Percentiles rank a stretch among this genome's conserved stretches.
These are phyloP conservation scores for Arthrinium phaeospermum DNA, from an alignment of 2,329 filamentous ascomycete species.

Conservation along the genomic window DNA sequence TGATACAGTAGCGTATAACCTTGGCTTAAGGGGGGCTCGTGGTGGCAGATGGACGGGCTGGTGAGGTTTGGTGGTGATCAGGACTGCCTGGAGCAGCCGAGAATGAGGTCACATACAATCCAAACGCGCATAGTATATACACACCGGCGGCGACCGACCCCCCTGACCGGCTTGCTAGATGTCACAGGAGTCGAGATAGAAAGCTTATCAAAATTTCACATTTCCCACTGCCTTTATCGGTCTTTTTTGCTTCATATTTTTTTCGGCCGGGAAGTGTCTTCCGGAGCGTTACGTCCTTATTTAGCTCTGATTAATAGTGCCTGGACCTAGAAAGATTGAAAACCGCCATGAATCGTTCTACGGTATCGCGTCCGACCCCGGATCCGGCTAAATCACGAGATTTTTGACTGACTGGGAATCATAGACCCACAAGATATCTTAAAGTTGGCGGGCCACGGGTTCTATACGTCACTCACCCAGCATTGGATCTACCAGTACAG, in stretches of 20 bases:
- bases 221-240: background rate
- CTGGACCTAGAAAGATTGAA: background rate
- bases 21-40: background rate
- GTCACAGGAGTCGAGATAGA: background rate
- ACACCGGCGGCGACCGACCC: background rate
- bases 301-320: background rate
- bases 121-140: background rate
- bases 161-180: background rate
- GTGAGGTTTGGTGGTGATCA: background rate
- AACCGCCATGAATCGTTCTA: slow-evolving; percentile 1
- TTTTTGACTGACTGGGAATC: background rate
- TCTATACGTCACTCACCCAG: background rate
- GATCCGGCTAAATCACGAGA: background rate
- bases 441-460: background rate
- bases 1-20: background rate
- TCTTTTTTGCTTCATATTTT: background rate
- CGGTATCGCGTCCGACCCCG: slow-evolving; percentile 2
- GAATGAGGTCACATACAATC: background rate
- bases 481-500: no score
- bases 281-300: background rate
- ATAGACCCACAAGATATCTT: background rate
- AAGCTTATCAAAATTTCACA: background rate
- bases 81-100: slow-evolving; percentile 2
- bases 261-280: background rate
- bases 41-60: background rate